Conservation (phyloP, 352 stramenopile genomes). For the Blastocystis sp. region DNA sequence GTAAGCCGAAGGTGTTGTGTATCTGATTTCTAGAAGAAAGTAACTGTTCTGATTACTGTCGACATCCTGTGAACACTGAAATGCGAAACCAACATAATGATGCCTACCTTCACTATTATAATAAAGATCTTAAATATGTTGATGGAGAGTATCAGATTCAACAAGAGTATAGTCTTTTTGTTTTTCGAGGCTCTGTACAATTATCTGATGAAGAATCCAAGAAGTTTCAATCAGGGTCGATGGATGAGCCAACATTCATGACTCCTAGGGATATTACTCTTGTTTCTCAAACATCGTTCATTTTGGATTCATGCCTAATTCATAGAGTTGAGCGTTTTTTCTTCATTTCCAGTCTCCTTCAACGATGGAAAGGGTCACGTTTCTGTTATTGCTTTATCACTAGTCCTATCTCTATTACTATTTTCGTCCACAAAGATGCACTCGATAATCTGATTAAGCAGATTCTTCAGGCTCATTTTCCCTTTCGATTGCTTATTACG, state of each 20-base stretch:
- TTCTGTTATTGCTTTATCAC: neutral
- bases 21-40: no score
- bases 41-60: neutral
- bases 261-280: neutral
- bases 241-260: neutral
- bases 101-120: neutral
- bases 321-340: conserved; percentile 6
- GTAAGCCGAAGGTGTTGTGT: no score
- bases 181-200: neutral
- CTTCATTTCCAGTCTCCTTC: neutral
- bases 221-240: neutral
- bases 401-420: conserved; percentile 45
- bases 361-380: conserved; percentile 35
- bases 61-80: neutral
- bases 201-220: neutral
- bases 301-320: neutral
- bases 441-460: neutral
- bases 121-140: neutral
- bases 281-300: conserved; percentile 34
- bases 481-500: neutral
- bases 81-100: neutral
- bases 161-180: neutral
- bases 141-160: neutral
- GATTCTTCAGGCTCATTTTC: neutral
- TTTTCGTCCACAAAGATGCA: neutral